A percentile compares a stretch with the other conserved stretches of the same genome.
phyloP scores from a whole-genome alignment of 371 early-diverging fungal genomes.

The Funneliformis caledonium region DNA sequence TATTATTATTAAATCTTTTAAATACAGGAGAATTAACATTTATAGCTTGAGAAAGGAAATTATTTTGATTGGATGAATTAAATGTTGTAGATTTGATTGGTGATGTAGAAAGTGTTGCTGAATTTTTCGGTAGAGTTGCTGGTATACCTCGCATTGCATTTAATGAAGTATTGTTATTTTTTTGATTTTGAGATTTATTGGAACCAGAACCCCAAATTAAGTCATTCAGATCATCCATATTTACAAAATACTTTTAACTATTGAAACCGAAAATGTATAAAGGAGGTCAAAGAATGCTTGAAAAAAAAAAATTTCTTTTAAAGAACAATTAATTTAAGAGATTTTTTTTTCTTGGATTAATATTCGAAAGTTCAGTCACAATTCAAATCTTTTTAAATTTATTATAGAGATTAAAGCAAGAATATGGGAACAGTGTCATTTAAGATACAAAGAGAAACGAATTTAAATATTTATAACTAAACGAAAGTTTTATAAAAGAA shows the following conservation, averaged over 20 bases:
- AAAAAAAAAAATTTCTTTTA: no score
- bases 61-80: not conserved
- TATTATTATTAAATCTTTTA: conserved; percentile 19
- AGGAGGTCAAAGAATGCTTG: no score
- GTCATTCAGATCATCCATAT: conserved; percentile 34
- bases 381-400: no score
- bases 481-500: no score
- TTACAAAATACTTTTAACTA: not conserved
- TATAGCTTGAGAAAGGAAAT: conserved; percentile 1
- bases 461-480: no score
- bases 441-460: no score
- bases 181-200: not conserved
- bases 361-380: no score
- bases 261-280: no score
- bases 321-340: no score
- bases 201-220: conserved; percentile 16
- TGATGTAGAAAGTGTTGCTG: not conserved
- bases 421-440: no score
- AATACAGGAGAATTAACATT: conserved; percentile 19
- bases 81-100: not conserved
- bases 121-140: not conserved
- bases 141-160: not conserved
- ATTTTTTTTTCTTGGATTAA: no score
- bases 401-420: no score
- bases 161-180: conserved; percentile 4